phyloP scores from a whole-genome alignment of 495 filamentous ascomycete genomes.

The Penicillium bialowiezense region DNA sequence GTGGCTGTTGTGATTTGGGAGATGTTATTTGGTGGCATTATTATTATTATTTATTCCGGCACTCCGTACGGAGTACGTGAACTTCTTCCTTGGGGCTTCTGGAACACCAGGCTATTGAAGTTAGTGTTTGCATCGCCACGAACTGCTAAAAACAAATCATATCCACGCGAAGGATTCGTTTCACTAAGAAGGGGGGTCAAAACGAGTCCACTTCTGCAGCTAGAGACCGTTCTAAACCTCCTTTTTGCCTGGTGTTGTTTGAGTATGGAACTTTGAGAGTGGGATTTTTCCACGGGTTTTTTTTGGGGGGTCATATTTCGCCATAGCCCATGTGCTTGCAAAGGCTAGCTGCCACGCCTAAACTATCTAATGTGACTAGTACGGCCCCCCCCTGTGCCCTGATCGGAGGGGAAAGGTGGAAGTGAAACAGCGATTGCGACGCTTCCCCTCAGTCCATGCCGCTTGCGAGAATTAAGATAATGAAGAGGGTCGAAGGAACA shows the following conservation, averaged over 20 bases:
- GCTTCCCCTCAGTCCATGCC: constrained; percentile 12
- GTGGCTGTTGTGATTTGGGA: no score
- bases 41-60: no score
- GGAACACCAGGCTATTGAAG: not conserved
- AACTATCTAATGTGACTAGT: not conserved
- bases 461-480: constrained; percentile 7
- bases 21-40: no score
- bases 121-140: not conserved
- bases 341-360: no score
- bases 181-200: not conserved
- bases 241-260: constrained; percentile 11
- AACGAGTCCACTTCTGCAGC: constrained; percentile 1
- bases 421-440: constrained; percentile 29
- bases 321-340: no score
- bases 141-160: constrained; percentile 2
- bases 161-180: not conserved
- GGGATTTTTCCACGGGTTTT: no score
- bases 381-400: not conserved
- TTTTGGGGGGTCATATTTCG: no score
- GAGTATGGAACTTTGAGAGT: no score
- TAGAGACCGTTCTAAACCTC: constrained; percentile 7
- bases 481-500: not conserved
- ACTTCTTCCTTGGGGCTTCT: no score
- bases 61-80: no score
- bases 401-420: not conserved